Evolutionary conservation across 192 early-diverging fungal genomes (phyloP), one percentile per base, ranked within the genome.

Genomic region (Chytriomyces sp.): DNA sequence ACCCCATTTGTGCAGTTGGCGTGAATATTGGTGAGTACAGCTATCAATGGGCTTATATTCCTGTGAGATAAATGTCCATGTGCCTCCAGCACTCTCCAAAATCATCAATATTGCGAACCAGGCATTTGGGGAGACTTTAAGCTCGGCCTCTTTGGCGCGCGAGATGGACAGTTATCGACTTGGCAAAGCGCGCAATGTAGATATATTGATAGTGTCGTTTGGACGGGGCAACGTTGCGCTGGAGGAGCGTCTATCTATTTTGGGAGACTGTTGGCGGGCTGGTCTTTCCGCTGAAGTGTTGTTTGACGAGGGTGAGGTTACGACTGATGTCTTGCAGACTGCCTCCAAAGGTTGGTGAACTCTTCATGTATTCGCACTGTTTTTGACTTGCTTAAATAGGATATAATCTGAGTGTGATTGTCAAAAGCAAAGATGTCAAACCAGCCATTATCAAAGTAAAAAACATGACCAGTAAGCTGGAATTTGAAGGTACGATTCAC

Each of bases 191-290:
- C 86, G 87, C 75, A 85, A 56, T 77, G 84, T 64, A 80, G 89
- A 80, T 91, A 92, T 77, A 86, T 90, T 80, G 84, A 89, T 97
- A 8, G 91, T 92, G 3, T 93, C 93, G 34, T 93, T 94, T 78
- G 93, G 92, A 28, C 84, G 76, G 0, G 68, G 73, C 2, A 87
- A 86, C 39, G 78, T 81, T 8, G 72, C 91, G 44, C 70, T 93
- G 5, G 85, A 87, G 39, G 91, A 95, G 72, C 85, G 93, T 3
- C 81, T 97, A 33, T 82, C 89, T 19, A 63, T 97, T 68, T 89
- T 90, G 28, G 81, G 84, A 32, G 94, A 95, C 28, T 78, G 93
- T 17, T 95, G 95, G 94, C 76, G 76, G 1, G 85, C 88, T 41
- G 88, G 87, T 3, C 85, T 98, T 66, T 85, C 88, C 61, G 89